Base-by-base conservation (phyloP, 441 rosid species). In the Bruguiera hainesii region DNA sequence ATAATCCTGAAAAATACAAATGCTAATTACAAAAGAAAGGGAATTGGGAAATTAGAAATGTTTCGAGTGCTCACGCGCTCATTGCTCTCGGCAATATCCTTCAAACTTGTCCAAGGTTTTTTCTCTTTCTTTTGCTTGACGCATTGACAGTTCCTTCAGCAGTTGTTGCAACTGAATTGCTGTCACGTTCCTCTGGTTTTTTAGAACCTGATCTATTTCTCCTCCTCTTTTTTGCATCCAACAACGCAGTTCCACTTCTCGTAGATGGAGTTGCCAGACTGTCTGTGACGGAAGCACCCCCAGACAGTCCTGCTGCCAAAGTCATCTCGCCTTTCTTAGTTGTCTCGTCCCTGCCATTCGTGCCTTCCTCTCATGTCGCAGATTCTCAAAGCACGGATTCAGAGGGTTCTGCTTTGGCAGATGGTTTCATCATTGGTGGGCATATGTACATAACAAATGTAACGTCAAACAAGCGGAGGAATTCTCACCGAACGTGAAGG, bases 31-130 rank as follows among this genome's bases (percentile, higher is more conserved):
- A 19, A 50, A 50, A 72, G 66, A 61, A 72, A 82, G 37, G 93
- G 88, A 66, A 80, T 70, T 58, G 73, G 69, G 20, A 75, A 70
- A 59, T 70, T 72, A 3, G 68, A 15, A 33, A 58, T 28, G 21
- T 63, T 80, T 61, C 58, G 63, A 67, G 60, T 68, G 63, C 66
- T 72, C 13, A 23, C 64, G 1, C 65, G 73, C 64, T 69, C 75
- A 51, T 60, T 71, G 30, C 79, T 72, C 71, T 76, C 86, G 52
- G 81, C 83, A 52, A 83, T 80, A 73, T 87, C 89, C 80, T 81
- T 84, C 7, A 83, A 74, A 73, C 83, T 79, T 23, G 74, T 83
- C 93, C 90, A 83, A 48, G 80, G 61, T 58, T 83, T 87, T 26
- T 26, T 78, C 81, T 85, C 83, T 70, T 86, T 82, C 84, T 76